A percentile compares a stretch with the other conserved stretches of the same genome.
These are phyloP conservation scores for Jatropha curcas DNA, from an alignment of 345 rosid species.

Conservation along the genomic window DNA sequence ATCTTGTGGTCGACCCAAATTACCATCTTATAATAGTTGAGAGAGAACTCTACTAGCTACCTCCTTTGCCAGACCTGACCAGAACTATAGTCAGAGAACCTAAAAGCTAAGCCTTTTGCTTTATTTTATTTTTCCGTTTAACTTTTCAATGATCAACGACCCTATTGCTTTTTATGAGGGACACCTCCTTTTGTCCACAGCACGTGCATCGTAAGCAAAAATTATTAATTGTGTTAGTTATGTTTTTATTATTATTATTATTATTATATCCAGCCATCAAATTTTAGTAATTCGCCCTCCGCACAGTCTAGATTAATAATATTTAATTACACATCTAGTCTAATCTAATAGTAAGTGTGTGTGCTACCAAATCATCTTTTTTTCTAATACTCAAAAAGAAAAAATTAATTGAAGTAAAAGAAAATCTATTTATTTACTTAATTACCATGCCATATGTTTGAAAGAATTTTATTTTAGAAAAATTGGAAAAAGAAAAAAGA, in stretches of 20 bases:
- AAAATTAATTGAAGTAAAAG: no score
- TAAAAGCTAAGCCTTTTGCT: slow-evolving; percentile 7
- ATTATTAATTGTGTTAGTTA: not conserved
- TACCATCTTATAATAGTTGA: not conserved
- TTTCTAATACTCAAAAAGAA: no score
- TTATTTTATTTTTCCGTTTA: not conserved
- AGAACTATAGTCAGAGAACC: not conserved
- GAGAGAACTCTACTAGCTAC: no score
- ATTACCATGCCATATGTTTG: no score
- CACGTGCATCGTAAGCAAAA: slow-evolving; percentile 29
- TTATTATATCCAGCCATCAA: not conserved
- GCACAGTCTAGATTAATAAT: no score
- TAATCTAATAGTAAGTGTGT: no score
- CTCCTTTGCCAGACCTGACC: slow-evolving; percentile 1
- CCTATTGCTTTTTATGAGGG: not conserved
- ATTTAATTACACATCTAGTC: no score
- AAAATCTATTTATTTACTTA: no score
- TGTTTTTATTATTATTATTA: not conserved
- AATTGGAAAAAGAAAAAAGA: no score
- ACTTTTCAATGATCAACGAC: slow-evolving; percentile 19
- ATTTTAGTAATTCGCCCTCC: no score
- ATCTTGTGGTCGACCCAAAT: slow-evolving; percentile 24
- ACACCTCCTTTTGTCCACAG: slow-evolving; percentile 14
- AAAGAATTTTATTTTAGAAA: no score
- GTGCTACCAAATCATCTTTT: no score